These are phyloP conservation scores for Arbutus unedo DNA, from an alignment of 148 eudicot genomes.

Conservation along the genomic window DNA sequence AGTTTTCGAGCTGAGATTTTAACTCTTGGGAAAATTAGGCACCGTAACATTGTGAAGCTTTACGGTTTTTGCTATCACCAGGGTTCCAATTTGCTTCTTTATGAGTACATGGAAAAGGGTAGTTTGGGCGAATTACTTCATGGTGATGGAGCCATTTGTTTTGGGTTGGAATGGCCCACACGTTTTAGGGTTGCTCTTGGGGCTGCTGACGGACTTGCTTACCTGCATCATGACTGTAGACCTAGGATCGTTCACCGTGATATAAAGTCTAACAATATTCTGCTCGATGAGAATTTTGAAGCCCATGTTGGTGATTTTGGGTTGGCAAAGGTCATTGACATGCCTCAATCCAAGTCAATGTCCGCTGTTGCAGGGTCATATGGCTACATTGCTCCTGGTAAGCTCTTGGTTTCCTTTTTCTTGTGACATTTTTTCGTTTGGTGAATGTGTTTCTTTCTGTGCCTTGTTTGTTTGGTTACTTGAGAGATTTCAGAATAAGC, in stretches of 20 bases:
- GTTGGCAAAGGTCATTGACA: slow-evolving; percentile 92
- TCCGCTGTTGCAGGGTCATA: slow-evolving; percentile 99
- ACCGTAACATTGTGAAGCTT: slow-evolving; percentile 88
- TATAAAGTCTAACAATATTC: slow-evolving; percentile 86
- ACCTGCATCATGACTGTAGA: slow-evolving; percentile 94
- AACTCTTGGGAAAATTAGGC: slow-evolving; percentile 91
- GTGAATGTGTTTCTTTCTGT: neutral
- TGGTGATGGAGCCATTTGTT: slow-evolving; percentile 31
- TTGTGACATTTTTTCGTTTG: neutral
- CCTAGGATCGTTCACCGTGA: slow-evolving; percentile 96
- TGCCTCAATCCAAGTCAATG: slow-evolving; percentile 93
- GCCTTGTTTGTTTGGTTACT: neutral
- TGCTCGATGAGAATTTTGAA: slow-evolving; percentile 89
- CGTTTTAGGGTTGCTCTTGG: slow-evolving; percentile 85
- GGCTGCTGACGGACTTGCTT: slow-evolving; percentile 90
- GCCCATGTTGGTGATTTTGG: slow-evolving; percentile 99
- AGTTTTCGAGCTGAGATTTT: slow-evolving; percentile 89
- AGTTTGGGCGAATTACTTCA: slow-evolving; percentile 94
- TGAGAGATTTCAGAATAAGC: neutral
- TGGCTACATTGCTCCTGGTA: slow-evolving; percentile 98
- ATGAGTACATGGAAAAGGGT: slow-evolving; percentile 90
- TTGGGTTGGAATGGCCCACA: slow-evolving; percentile 70
- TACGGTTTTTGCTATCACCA: slow-evolving; percentile 90
- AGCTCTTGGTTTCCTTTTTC: slow-evolving; percentile 16
- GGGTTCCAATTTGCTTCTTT: slow-evolving; percentile 78